Base-by-base conservation (phyloP, 2,329 filamentous ascomycete genomes). In the Trichoderma sp. region DNA sequence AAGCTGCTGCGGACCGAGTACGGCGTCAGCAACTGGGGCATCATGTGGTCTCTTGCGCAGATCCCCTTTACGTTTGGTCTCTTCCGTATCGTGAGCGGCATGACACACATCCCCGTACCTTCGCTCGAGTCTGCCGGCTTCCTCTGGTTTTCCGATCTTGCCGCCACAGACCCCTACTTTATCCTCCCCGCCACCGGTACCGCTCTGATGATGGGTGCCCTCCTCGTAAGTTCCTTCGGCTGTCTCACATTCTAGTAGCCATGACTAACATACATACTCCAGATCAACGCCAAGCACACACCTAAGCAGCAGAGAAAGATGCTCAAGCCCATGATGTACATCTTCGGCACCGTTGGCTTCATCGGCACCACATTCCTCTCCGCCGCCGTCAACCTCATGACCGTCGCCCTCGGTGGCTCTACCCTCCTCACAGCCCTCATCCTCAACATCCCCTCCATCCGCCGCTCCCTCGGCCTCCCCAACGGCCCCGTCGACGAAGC, bases 121-220 rank as follows among this genome's bases (percentile, higher is more conserved):
- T 91, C 89, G 1, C 81, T 98, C 74, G 88, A 93, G 76, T 84
- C 83, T 1, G 93, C 92, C 36, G 91, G 93, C 3, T 82, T 90
- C 43, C 82, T 90, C 53, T 99, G 96, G 96, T 88, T 98, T 75
- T 82, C 84, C 2, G 92, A 98, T 80, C 82, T 99, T 74, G 91
- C 93, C 0, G 79, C 90, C 26, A 81, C 88, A 2, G 96, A 99
- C 81, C 95, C 96, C 0, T 91, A 86, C 77, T 95, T 89, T 76
- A 80, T 96, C 53, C 83, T 98, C 36, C 96, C 96, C 2, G 74
- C 89, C 3, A 71, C 86, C 1, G 89, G 90, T 3, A 86, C 90
- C 1, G 80, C 78, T 8, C 78, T 89, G 69, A 86, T 92, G 80
- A 88, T 86, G 75, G 75, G 84, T 32, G 86, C 89, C 65, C 82